Conservation (phyloP, 768 basidiomycete species). For the Boletus coccyginus region DNA sequence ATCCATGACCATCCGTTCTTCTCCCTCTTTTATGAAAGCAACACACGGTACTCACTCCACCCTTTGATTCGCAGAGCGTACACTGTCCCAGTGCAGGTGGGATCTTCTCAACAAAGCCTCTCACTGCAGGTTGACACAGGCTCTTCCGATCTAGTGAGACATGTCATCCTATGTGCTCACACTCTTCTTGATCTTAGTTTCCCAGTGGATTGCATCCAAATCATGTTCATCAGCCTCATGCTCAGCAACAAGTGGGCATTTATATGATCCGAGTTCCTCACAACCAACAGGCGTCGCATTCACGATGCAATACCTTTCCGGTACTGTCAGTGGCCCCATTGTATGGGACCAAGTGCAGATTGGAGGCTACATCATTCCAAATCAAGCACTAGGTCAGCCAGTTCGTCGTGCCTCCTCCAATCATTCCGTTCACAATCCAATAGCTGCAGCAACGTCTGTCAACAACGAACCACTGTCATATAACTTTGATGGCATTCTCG, state of each 20-base stretch:
- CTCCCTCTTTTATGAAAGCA: not conserved
- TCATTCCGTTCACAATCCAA: not conserved
- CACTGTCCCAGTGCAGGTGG: constrained; percentile 57
- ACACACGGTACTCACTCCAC: not conserved
- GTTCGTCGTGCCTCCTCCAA: not conserved
- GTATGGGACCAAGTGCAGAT: constrained; percentile 66
- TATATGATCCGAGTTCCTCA: constrained; percentile 57
- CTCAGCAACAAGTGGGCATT: constrained; percentile 39
- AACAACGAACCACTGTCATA: constrained; percentile 53
- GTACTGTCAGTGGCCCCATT: constrained; percentile 57
- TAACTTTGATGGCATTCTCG: constrained; percentile 65
- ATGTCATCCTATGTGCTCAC: not conserved
- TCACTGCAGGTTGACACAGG: constrained; percentile 79
- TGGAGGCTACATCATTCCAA: constrained; percentile 60
- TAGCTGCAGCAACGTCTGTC: constrained; percentile 61
- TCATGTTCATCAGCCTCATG: constrained; percentile 60
- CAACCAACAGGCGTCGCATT: constrained; percentile 43
- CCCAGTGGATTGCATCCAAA: constrained; percentile 72
- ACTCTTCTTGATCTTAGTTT: not conserved
- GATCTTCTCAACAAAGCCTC: constrained; percentile 45
- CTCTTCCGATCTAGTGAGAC: constrained; percentile 72
- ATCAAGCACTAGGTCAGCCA: constrained; percentile 66
- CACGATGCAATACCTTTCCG: constrained; percentile 56
- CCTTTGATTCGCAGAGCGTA: constrained; percentile 49
- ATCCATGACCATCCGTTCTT: not conserved